phyloP scores from a whole-genome alignment of 306 rosid species.

The Castanea mollissima region DNA sequence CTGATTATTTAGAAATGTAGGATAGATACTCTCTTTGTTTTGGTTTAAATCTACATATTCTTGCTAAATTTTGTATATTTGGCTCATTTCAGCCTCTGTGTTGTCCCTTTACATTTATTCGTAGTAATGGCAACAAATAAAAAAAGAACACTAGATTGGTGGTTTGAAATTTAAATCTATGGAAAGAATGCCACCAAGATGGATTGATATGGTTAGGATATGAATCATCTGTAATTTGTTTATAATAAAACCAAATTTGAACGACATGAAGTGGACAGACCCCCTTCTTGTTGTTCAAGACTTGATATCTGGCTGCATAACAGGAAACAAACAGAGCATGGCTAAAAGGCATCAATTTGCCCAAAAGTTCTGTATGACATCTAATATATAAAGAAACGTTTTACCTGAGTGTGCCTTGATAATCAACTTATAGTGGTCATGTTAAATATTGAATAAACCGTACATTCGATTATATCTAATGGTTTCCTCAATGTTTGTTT shows the following conservation, averaged over 20 bases:
- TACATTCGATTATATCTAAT: neutral
- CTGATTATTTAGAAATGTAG: neutral
- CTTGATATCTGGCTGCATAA: neutral
- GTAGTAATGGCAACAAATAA: no score
- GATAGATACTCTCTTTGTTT: neutral
- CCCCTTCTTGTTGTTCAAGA: neutral
- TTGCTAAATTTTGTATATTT: neutral
- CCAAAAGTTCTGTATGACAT: neutral
- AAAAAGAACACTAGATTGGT: neutral
- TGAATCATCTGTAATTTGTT: neutral
- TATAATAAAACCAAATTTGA: neutral
- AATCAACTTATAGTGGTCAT: neutral
- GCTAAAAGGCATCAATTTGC: neutral
- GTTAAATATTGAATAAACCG: neutral
- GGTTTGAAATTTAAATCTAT: neutral
- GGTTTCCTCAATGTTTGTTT: slow-evolving; percentile 26
- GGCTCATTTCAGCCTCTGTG: neutral
- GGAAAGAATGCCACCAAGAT: neutral
- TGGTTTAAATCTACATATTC: neutral
- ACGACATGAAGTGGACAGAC: no score
- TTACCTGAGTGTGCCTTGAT: neutral
- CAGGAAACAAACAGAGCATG: neutral
- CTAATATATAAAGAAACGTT: neutral
- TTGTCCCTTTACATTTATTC: neutral
- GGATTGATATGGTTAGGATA: neutral